Evolutionary conservation across 345 rosid genomes (phyloP), one percentile per base, ranked within the genome.

Genomic region (Eucalyptus erythrocorys): DNA sequence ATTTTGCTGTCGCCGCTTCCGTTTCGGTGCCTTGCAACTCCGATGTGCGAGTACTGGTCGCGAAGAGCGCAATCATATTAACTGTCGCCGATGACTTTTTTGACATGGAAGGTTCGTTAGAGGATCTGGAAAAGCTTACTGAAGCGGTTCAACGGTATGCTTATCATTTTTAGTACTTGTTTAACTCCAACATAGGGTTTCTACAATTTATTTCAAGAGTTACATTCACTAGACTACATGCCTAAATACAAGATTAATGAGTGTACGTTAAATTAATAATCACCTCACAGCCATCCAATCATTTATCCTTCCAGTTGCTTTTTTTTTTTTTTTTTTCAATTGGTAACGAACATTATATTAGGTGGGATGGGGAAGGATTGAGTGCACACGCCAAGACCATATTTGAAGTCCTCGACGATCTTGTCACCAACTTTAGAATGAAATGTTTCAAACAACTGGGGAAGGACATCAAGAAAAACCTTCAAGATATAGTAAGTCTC

Each of bases 11-110:
- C 21, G 87, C 92, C 30, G 53, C 95, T 5, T 45, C 91, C 86
- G 87, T 89, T 87, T 87, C 93, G 4, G 71, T 95, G 87, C 93
- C 94, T 32, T 88, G 85, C 43, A 89, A 91, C 86, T 94, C 92
- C 19, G 88, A 86, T 37, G 13, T 89, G 21, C 81, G 96, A 51
- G 81, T 89, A 86, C 64, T 95, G 24, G 32, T 87, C 17, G 92
- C 96, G 8, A 96, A 96, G 88, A 86, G 90, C 49, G 97, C 88
- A 2, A 89, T 90, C 27, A 49, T 96, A 22, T 86, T 95, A 48
- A 96, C 97, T 7, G 90, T 94, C 37, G 95, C 97, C 6, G 98
- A 96, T 89, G 98, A 96, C 87, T 95, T 93, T 43, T 95, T 90
- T 17, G 97, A 96, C 86, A 91, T 86, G 82, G 87, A 88, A 93